Percentiles rank a stretch among this genome's conserved stretches.
Conservation (phyloP, 78 protist species). For the Dictyostelium brefeldianum region DNA sequence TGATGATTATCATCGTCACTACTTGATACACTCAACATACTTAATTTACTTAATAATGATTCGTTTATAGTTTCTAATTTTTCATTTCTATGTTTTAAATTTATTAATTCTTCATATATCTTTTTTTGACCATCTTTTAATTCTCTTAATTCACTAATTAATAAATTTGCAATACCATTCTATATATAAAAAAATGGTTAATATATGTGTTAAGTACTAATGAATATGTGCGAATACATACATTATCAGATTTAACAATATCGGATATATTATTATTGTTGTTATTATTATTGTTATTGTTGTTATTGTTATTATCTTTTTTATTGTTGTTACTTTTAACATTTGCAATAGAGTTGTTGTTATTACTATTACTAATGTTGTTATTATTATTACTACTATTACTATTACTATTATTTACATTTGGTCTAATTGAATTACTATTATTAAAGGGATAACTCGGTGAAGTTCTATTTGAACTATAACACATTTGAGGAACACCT, state of each 20-base stretch:
- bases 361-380: not conserved
- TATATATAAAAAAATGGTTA: not conserved
- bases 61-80: slow-evolving; percentile 61
- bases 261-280: not conserved
- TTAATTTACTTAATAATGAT: slow-evolving; percentile 25
- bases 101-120: slow-evolving; percentile 55
- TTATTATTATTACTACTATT: not conserved
- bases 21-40: not conserved
- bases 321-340: not conserved
- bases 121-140: slow-evolving; percentile 78
- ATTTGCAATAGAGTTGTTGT: not conserved
- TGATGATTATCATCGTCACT: not conserved
- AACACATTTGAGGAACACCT: slow-evolving; percentile 66
- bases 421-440: not conserved
- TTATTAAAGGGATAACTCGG: slow-evolving; percentile 1
- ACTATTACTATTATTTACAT: not conserved
- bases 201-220: not conserved
- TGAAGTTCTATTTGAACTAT: not conserved
- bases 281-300: not conserved
- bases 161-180: slow-evolving; percentile 29
- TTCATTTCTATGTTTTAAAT: slow-evolving; percentile 35
- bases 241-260: slow-evolving; percentile 15
- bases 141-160: slow-evolving; percentile 63
- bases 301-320: slow-evolving; percentile 1
- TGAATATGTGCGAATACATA: not conserved